A percentile compares a stretch with the other conserved stretches of the same genome.
phyloP scores from a whole-genome alignment of 2,329 filamentous ascomycete genomes.

The Teratosphaeria epicoccoides region DNA sequence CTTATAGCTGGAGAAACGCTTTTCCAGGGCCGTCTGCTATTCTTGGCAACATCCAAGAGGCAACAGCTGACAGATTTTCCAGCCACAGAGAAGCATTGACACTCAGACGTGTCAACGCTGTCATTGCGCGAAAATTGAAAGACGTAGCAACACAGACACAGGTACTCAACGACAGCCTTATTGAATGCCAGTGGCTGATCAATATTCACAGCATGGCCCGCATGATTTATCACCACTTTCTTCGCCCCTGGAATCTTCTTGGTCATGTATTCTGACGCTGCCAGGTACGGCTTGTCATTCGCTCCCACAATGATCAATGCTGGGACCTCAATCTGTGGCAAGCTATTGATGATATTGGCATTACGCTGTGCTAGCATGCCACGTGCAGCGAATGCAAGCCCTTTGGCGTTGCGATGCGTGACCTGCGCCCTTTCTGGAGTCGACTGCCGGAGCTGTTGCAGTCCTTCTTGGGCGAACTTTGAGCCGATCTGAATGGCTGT shows the following conservation, averaged over 20 bases:
- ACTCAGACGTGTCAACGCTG: background rate
- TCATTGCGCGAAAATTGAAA: too few species aligned
- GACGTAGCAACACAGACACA: background rate
- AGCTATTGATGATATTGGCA: conserved; percentile 14
- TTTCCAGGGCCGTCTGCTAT: too few species aligned
- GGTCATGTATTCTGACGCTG: conserved; percentile 19
- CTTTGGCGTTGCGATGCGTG: conserved; percentile 16
- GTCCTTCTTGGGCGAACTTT: conserved; percentile 14
- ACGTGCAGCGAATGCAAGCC: conserved; percentile 17
- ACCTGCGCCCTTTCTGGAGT: conserved; percentile 11
- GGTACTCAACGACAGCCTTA: conserved; percentile 8
- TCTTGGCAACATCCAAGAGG: too few species aligned
- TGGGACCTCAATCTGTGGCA: conserved; percentile 14
- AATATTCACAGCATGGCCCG: conserved; percentile 20
- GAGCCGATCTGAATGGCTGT: conserved; percentile 13
- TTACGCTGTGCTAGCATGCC: conserved; percentile 20
- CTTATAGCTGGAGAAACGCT: too few species aligned
- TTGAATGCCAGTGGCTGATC: conserved; percentile 17
- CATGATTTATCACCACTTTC: conserved; percentile 16
- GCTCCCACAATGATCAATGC: conserved; percentile 17
- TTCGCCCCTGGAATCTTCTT: conserved; percentile 19
- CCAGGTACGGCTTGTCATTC: conserved; percentile 18
- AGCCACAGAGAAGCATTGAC: too few species aligned
- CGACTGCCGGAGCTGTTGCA: conserved; percentile 6
- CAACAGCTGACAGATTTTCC: too few species aligned